These are phyloP conservation scores for Herpetomonas tarakana DNA, from an alignment of 208 protist genomes.

Conservation along the genomic window DNA sequence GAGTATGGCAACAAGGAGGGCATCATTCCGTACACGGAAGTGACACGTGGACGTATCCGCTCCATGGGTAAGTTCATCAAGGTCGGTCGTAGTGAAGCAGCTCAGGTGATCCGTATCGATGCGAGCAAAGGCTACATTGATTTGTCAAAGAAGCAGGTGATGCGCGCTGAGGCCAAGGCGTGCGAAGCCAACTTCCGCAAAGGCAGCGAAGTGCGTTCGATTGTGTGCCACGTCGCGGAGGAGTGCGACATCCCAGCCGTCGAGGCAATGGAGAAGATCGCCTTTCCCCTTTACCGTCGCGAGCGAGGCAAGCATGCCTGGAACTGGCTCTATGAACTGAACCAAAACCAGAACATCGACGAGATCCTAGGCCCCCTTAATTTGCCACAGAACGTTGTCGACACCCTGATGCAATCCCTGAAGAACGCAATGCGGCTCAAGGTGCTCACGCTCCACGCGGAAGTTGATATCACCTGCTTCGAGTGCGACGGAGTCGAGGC, in stretches of 20 bases:
- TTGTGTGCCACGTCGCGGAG: constrained; percentile 96
- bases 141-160: constrained; percentile 97
- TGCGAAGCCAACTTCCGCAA: constrained; percentile 95
- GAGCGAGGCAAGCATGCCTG: constrained; percentile 74
- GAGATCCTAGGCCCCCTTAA: constrained; percentile 72
- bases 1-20: constrained; percentile 99
- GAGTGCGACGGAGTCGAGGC: constrained; percentile 97
- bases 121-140: constrained; percentile 99
- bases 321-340: constrained; percentile 74
- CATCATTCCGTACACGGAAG: constrained; percentile 98
- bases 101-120: constrained; percentile 98
- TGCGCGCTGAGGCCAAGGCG: constrained; percentile 92
- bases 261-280: constrained; percentile 92
- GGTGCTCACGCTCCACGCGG: constrained; percentile 91
- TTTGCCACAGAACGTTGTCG: constrained; percentile 48
- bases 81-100: constrained; percentile 95
- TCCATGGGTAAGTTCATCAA: constrained; percentile 99
- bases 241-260: constrained; percentile 55
- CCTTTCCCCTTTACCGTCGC: constrained; percentile 95
- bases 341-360: constrained; percentile 63
- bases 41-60: constrained; percentile 96
- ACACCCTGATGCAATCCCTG: constrained; percentile 76
- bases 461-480: constrained; percentile 98
- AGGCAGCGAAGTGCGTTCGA: constrained; percentile 95
- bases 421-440: constrained; percentile 78